Base-by-base conservation (phyloP, 345 rosid species). In the Dipteronia dyeriana region DNA sequence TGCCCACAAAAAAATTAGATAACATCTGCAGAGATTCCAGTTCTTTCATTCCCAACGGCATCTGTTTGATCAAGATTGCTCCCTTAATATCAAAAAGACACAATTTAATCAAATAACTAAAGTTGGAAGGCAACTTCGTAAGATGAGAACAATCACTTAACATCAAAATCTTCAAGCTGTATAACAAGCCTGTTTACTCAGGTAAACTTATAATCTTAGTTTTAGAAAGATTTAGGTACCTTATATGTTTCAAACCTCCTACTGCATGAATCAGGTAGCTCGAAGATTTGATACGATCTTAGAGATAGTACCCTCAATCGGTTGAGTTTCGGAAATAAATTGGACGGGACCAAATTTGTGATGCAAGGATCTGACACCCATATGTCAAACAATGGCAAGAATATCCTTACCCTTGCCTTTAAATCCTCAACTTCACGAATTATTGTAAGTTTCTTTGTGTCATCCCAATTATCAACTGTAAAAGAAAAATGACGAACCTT, bases 221-320 rank as follows among this genome's bases (percentile, higher is more conserved):
- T 26, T 8, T 1, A 14, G 73, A 56, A 2, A 71, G 73, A 31
- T 80, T 57, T 8, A 71, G 64, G 51, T 64, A 70, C 22, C 73
- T 31, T 0, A 65, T 20, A n/a, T 64, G 73, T 20, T 20, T 71
- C 56, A 71, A 71, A 38, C 26, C 54, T 22, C 57, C 63, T 5
- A 71, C 23, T 11, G 76, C 54, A 9, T 26, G 76, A 64, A 9
- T 26, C 29, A 12, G 76, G 68, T 20, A 71, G 0, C 8, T 8
- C 39, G 9, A 12, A 1, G 7, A 13, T 14, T 13, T 38, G 9
- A 8, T 60, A 60, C 0, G 1, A 20, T 7, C 13, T 3, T 2
- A 73, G 25, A 60, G 56, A 60, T 43, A 73, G 17, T 2, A 60
- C 38, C 38, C 26, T 56, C 14, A 74, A 74, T 23, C 6, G 11